Evolutionary conservation across 1,139 yeast species (phyloP).

Genomic region (Scheffersomyces parashehatae): DNA sequence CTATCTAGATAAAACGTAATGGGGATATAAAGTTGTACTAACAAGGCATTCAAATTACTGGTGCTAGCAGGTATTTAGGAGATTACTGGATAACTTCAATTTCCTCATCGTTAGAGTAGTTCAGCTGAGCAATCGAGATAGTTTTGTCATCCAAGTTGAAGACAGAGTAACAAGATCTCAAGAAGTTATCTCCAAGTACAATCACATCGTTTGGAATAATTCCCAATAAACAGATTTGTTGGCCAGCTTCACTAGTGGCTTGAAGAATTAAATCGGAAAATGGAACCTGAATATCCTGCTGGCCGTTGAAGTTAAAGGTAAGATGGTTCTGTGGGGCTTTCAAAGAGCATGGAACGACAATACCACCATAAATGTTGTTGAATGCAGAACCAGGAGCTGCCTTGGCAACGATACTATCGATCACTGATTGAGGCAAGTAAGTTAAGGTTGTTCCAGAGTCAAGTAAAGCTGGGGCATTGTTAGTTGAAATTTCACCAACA

Average conservation of each 20-base stretch:
- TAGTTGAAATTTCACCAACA: constrained; percentile 7
- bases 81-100: constrained; percentile 16
- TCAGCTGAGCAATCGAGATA: constrained; percentile 39
- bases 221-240: constrained; percentile 16
- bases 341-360: constrained; percentile 32
- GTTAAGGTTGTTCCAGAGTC: constrained; percentile 46
- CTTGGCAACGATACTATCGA: constrained; percentile 14
- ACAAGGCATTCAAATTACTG: no score
- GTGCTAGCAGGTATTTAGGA: not conserved
- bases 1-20: no score
- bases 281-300: constrained; percentile 25
- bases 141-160: constrained; percentile 40
- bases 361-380: constrained; percentile 16
- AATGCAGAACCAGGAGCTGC: constrained; percentile 19
- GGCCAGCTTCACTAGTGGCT: constrained; percentile 9
- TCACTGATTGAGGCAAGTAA: constrained; percentile 22
- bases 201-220: constrained; percentile 13
- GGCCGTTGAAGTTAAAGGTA: constrained; percentile 27
- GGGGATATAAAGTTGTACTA: no score
- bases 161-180: constrained; percentile 38
- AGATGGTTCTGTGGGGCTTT: constrained; percentile 23
- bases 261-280: constrained; percentile 21
- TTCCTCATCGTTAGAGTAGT: constrained; percentile 26
- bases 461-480: constrained; percentile 25
- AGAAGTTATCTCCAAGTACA: constrained; percentile 38